Conservation (phyloP, 768 basidiomycete genomes). For the Gymnopilus dilepis region DNA sequence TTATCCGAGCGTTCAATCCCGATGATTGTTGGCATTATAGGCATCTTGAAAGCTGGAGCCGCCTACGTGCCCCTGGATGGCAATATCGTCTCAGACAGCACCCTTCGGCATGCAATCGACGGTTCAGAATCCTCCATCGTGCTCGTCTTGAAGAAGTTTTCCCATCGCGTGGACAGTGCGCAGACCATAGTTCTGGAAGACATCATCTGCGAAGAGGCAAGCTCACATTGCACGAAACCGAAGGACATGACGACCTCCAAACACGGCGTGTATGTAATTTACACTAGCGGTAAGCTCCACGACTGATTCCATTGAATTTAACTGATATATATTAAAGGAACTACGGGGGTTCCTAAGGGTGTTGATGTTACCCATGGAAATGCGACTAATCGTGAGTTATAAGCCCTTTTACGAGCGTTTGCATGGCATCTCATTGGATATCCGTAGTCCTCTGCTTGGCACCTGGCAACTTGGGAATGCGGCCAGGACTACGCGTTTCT, state of each 20-base stretch:
- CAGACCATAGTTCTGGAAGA: conserved; percentile 34
- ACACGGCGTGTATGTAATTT: conserved; percentile 63
- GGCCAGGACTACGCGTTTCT: conserved; percentile 58
- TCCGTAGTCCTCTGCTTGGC: conserved; percentile 40
- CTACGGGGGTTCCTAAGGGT: conserved; percentile 64
- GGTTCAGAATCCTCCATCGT: conserved; percentile 51
- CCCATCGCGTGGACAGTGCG: conserved; percentile 38
- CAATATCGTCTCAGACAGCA: conserved; percentile 58
- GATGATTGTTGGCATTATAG: conserved; percentile 59
- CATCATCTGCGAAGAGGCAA: conserved; percentile 25
- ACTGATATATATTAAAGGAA: conserved; percentile 37
- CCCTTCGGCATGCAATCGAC: conserved; percentile 53
- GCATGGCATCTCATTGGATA: conserved; percentile 28
- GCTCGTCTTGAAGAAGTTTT: conserved; percentile 48
- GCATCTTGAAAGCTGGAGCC: conserved; percentile 60
- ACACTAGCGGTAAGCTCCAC: conserved; percentile 56
- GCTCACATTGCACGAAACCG: conserved; percentile 39
- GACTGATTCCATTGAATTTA: background rate
- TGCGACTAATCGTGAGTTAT: conserved; percentile 59
- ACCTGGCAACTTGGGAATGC: conserved; percentile 65
- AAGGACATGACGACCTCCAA: conserved; percentile 42
- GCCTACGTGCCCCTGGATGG: conserved; percentile 67
- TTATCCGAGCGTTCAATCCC: conserved; percentile 58
- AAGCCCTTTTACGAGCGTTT: background rate
- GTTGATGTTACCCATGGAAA: conserved; percentile 64